Percentiles rank a stretch among this genome's conserved stretches.
Conservation (phyloP, 306 rosid genomes). For the Ormosia emarginata region DNA sequence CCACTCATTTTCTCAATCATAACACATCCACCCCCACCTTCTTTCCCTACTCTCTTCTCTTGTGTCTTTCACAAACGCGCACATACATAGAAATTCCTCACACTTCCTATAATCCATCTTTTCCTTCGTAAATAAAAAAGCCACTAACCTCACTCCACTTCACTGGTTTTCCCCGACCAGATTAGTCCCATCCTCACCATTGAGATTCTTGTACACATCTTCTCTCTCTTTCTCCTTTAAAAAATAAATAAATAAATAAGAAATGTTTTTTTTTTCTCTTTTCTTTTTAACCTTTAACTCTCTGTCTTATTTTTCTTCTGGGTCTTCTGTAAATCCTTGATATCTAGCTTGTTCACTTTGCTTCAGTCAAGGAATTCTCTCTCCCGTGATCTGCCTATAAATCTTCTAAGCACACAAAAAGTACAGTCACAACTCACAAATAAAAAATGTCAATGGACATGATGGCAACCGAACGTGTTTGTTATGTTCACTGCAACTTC, state of each 20-base stretch:
- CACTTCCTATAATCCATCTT: conserved; percentile 48
- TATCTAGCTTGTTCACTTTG: conserved; percentile 23
- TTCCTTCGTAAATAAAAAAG: conserved; percentile 33
- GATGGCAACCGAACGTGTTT: conserved; percentile 94
- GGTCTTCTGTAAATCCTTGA: conserved; percentile 29
- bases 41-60: conserved; percentile 37
- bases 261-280: background rate
- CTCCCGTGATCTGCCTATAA: conserved; percentile 38
- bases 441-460: conserved; percentile 78
- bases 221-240: background rate
- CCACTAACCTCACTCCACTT: conserved; percentile 37
- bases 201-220: conserved; percentile 50
- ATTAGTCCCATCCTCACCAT: conserved; percentile 83
- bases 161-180: conserved; percentile 75
- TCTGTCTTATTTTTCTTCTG: conserved; percentile 8
- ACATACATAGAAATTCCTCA: background rate
- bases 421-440: conserved; percentile 5
- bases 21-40: conserved; percentile 19
- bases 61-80: conserved; percentile 24
- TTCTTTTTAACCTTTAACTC: conserved; percentile 17
- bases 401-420: conserved; percentile 22
- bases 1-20: conserved; percentile 99
- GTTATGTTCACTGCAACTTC: conserved; percentile 99
- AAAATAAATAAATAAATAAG: background rate
- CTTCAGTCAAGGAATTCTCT: conserved; percentile 31